phyloP scores from a whole-genome alignment of 2,329 filamentous ascomycete species.

The Fusarium poae region DNA sequence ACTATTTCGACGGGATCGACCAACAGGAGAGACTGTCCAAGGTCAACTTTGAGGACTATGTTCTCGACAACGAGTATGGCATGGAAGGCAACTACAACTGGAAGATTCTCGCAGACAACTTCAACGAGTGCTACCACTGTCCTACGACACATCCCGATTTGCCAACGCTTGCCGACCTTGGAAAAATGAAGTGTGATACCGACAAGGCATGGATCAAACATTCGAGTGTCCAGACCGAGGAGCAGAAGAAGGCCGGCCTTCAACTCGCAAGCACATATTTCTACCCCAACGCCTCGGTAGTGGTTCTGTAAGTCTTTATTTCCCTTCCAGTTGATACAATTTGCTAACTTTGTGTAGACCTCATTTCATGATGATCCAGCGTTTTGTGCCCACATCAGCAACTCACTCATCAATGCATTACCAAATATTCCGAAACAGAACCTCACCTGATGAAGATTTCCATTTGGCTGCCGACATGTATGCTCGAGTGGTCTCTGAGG shows the following conservation, averaged over 20 bases:
- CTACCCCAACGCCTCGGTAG: slow-evolving; percentile 35
- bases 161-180: slow-evolving; percentile 33
- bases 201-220: slow-evolving; percentile 34
- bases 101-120: slow-evolving; percentile 73
- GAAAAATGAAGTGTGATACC: slow-evolving; percentile 33
- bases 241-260: slow-evolving; percentile 33
- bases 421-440: slow-evolving; percentile 34
- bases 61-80: slow-evolving; percentile 67
- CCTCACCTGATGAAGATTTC: slow-evolving; percentile 26
- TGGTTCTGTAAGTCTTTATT: slow-evolving; percentile 25
- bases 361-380: slow-evolving; percentile 40
- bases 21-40: slow-evolving; percentile 55
- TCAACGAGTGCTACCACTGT: slow-evolving; percentile 63
- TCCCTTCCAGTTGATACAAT: fast-evolving
- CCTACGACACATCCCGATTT: slow-evolving; percentile 37
- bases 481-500: slow-evolving; percentile 28
- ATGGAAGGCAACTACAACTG: slow-evolving; percentile 70
- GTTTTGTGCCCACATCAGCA: slow-evolving; percentile 27
- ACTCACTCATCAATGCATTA: slow-evolving; percentile 26
- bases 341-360: neutral
- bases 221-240: slow-evolving; percentile 26
- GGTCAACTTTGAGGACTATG: slow-evolving; percentile 61
- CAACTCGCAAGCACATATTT: slow-evolving; percentile 36
- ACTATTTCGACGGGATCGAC: slow-evolving; percentile 63
- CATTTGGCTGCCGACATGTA: slow-evolving; percentile 19